Conservation (phyloP, 495 filamentous ascomycete genomes). For the Penicillium nucicola region DNA sequence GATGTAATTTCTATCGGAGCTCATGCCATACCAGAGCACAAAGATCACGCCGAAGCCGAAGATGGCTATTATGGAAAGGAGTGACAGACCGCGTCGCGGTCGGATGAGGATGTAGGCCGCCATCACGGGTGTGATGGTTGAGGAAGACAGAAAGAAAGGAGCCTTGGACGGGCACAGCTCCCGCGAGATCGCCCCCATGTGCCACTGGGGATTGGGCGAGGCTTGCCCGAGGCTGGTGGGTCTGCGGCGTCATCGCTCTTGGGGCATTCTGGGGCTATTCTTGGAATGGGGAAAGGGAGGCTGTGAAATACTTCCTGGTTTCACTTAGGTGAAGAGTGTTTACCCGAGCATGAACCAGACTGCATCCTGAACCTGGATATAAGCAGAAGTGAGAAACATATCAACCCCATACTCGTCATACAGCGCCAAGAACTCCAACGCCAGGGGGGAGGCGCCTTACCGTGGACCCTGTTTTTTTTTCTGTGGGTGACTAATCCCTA, state of each 20-base stretch:
- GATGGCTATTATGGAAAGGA: slow-evolving; percentile 20
- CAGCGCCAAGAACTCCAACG: no score
- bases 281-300: not conserved
- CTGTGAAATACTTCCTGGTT: not conserved
- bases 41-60: slow-evolving; percentile 17
- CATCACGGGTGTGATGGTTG: slow-evolving; percentile 16
- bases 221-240: not conserved
- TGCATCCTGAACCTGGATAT: no score
- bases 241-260: not conserved
- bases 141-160: not conserved
- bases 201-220: not conserved
- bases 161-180: not conserved
- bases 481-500: no score
- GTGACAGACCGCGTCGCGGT: slow-evolving; percentile 22
- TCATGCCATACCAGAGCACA: slow-evolving; percentile 39
- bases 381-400: no score
- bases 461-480: no score
- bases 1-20: slow-evolving; percentile 36
- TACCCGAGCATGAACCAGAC: no score
- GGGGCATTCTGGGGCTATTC: no score
- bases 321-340: no score
- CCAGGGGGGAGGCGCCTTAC: no score
- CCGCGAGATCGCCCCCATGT: slow-evolving; percentile 1
- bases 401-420: no score
- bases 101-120: slow-evolving; percentile 20